Base-by-base conservation (phyloP, 192 early-diverging fungal genomes). In the Gaertneriomyces semiglobifer region DNA sequence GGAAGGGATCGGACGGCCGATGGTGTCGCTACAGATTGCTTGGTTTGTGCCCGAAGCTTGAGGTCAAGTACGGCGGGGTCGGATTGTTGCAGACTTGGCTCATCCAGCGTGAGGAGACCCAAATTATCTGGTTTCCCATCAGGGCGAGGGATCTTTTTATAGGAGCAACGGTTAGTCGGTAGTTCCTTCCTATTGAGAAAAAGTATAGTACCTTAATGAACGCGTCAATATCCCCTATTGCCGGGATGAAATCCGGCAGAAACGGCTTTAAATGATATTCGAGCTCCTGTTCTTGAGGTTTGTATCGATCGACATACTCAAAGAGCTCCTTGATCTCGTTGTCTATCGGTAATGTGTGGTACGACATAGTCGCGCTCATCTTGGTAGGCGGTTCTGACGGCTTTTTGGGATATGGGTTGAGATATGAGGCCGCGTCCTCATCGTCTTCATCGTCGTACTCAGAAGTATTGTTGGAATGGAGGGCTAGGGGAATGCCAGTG, bases 171-270 rank as follows among this genome's bases (percentile, higher is more conserved):
- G n/a, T 11, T 38, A 33, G 25, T 54, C 0, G 25, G 25, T 33
- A 33, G 38, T n/a, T 54, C 10, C 19, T 57, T 14, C 14, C 56
- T 12, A 72, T 43, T 42, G 4, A 11, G 16, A 6, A 19, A 2
- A 48, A 41, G 12, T 3, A 14, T 9, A 43, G 10, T 67, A 84
- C 82, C 70, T 85, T 85, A 44, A 86, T 82, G 54, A 86, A 84
- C 6, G 85, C 83, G 53, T 86, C 85, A 73, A 86, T 84, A 63
- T 86, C 85, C 10, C 85, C 85, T 48, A 86, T 83, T 5, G 81
- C 75, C 4, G 85, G 84, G 57, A 86, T 83, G 54, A 66, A 84
- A 47, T 86, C 85, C 8, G 85, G 85, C 18, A 86, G 66, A 58
- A 86, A 86, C 6, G 79, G 71, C 58, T 81, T 76, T 11, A 86